These are phyloP conservation scores for Sphenostylis stenocarpa DNA, from an alignment of 306 rosid species.

Conservation along the genomic window DNA sequence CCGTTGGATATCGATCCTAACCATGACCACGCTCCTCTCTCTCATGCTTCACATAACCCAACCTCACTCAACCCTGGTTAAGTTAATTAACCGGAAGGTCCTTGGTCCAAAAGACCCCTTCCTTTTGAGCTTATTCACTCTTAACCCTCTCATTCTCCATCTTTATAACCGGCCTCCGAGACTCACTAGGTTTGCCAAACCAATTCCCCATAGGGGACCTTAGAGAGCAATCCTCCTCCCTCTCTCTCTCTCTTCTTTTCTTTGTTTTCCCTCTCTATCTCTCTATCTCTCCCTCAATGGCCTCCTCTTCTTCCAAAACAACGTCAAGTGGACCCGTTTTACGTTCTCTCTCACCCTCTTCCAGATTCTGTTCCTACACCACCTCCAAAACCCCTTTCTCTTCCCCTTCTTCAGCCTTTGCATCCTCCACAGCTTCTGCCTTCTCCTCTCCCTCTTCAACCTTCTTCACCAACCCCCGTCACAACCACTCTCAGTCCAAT, in stretches of 20 bases:
- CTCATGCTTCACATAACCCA: not conserved
- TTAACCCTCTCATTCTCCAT: not conserved
- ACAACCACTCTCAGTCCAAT: conserved; percentile 1
- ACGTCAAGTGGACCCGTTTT: conserved; percentile 75
- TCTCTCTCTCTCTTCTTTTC: no score
- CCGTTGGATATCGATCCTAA: conserved; percentile 74
- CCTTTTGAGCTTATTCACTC: conserved; percentile 6
- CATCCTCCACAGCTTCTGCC: conserved; percentile 67
- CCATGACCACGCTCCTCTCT: not conserved
- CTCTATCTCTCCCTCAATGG: conserved; percentile 41
- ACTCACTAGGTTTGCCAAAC: conserved; percentile 95
- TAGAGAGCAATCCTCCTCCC: not conserved
- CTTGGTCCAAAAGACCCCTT: conserved; percentile 17
- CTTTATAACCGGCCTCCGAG: conserved; percentile 73
- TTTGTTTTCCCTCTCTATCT: no score
- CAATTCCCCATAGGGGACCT: conserved; percentile 58
- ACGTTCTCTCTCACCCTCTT: conserved; percentile 74
- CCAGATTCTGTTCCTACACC: conserved; percentile 58
- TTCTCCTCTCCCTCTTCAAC: conserved; percentile 57
- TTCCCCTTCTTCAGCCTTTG: conserved; percentile 65
- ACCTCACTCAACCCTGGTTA: conserved; percentile 39
- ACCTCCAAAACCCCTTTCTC: conserved; percentile 47
- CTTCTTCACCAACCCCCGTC: conserved; percentile 40
- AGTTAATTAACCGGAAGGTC: conserved; percentile 9
- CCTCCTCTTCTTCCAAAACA: conserved; percentile 54